Evolutionary conservation across 2,329 filamentous ascomycete species (phyloP).

Genomic region (Sporothrix brasiliensis): DNA sequence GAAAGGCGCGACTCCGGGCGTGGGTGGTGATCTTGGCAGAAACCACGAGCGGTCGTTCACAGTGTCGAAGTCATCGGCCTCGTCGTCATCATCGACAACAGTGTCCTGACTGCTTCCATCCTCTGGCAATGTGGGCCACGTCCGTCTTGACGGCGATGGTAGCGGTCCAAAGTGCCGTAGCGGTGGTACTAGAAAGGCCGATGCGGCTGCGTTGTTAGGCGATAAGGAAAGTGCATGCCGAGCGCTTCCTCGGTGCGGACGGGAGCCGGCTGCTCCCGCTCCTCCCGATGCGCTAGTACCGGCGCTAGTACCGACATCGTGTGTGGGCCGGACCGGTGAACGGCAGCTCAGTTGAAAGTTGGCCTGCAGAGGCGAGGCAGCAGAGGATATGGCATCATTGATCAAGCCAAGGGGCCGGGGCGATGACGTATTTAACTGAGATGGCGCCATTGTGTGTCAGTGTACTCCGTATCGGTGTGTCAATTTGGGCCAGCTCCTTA

Average conservation of each 20-base stretch:
- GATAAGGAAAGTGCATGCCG: neutral
- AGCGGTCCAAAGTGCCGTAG: slow-evolving; percentile 36
- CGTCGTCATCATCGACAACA: slow-evolving; percentile 35
- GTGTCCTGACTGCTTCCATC: slow-evolving; percentile 20
- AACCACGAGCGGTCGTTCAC: slow-evolving; percentile 35
- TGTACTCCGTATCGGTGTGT: neutral
- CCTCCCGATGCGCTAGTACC: slow-evolving; percentile 9
- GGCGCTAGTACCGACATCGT: slow-evolving; percentile 19
- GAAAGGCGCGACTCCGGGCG: slow-evolving; percentile 32
- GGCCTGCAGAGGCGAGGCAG: slow-evolving; percentile 40
- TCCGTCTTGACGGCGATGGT: slow-evolving; percentile 17
- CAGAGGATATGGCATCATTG: slow-evolving; percentile 40
- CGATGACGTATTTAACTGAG: slow-evolving; percentile 15
- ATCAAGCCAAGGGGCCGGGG: slow-evolving; percentile 30
- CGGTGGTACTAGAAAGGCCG: slow-evolving; percentile 37
- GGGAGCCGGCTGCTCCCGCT: slow-evolving; percentile 24
- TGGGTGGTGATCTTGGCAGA: slow-evolving; percentile 33
- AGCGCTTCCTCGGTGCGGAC: neutral
- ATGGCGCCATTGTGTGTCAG: slow-evolving; percentile 21
- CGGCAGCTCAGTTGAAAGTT: slow-evolving; percentile 42
- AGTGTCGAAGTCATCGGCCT: slow-evolving; percentile 31
- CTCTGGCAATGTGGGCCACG: slow-evolving; percentile 20
- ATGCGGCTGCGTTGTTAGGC: neutral
- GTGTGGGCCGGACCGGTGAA: slow-evolving; percentile 41
- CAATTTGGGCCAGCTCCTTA: neutral